A percentile compares a stretch with the other conserved stretches of the same genome.
phyloP scores from a whole-genome alignment of 305 asterid species.

The Andrographis paniculata region DNA sequence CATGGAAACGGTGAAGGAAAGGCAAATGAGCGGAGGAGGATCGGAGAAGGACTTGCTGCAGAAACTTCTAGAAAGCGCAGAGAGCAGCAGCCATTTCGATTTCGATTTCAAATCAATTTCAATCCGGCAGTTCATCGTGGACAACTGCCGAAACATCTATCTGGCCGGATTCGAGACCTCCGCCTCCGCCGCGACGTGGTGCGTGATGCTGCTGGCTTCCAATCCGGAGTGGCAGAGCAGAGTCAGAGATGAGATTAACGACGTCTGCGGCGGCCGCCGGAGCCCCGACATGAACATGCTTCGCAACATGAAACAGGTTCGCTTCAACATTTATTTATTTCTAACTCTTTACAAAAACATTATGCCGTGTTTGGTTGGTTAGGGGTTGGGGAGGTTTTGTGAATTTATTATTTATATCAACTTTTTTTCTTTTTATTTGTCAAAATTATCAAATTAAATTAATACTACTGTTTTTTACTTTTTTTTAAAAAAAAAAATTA shows the following conservation, averaged over 20 bases:
- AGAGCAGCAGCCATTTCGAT: conserved; percentile 24
- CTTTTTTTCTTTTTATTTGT: no score
- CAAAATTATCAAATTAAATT: no score
- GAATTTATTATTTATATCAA: no score
- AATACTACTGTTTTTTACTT: neutral
- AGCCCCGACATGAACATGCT: conserved; percentile 50
- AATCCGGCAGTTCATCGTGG: conserved; percentile 40
- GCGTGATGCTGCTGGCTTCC: conserved; percentile 63
- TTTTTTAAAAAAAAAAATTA: no score
- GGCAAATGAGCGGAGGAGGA: conserved; percentile 11
- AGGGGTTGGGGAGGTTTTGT: no score
- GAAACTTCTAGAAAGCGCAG: conserved; percentile 45
- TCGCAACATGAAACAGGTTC: conserved; percentile 50
- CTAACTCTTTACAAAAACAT: neutral
- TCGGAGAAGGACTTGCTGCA: conserved; percentile 45
- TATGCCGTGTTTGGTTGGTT: no score
- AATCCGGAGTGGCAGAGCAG: conserved; percentile 75
- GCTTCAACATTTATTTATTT: neutral
- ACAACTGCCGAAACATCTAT: conserved; percentile 65
- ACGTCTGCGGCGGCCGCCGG: conserved; percentile 33
- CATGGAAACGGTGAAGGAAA: conserved; percentile 36
- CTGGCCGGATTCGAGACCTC: conserved; percentile 69
- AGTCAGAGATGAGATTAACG: conserved; percentile 53
- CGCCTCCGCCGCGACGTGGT: conserved; percentile 65
- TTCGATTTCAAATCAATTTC: conserved; percentile 29